phyloP scores from a whole-genome alignment of 768 basidiomycete species.

The Rhodocollybia butyracea region DNA sequence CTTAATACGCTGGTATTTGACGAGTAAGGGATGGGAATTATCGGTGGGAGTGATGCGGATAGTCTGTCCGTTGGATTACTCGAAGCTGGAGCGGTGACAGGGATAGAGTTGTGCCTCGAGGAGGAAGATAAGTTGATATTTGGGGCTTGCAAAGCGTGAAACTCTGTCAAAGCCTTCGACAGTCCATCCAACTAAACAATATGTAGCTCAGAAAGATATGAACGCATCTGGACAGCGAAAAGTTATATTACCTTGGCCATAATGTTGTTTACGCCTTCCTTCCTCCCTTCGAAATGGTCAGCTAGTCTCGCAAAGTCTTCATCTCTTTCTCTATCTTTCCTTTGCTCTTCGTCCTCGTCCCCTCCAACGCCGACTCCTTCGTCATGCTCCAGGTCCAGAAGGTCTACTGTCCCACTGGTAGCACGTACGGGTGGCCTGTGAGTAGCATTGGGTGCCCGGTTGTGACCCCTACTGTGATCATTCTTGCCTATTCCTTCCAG shows the following conservation, averaged over 20 bases:
- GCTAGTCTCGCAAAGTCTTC: constrained; percentile 68
- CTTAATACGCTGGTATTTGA: background rate
- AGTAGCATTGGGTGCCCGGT: constrained; percentile 6
- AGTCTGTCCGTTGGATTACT: background rate
- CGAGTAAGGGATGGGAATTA: background rate
- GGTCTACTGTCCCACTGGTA: constrained; percentile 4
- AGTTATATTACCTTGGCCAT: constrained; percentile 72
- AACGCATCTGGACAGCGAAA: background rate
- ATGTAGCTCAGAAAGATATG: constrained; percentile 8
- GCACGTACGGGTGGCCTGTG: background rate
- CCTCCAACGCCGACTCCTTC: constrained; percentile 6
- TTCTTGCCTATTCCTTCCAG: constrained; percentile 63
- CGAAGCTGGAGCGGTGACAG: constrained; percentile 7
- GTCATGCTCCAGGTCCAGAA: constrained; percentile 6
- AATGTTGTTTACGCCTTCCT: constrained; percentile 64
- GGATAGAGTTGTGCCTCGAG: constrained; percentile 24
- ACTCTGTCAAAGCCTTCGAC: constrained; percentile 44
- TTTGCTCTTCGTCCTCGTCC: constrained; percentile 39
- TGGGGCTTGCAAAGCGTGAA: constrained; percentile 47
- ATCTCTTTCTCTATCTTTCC: constrained; percentile 53
- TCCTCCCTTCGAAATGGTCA: constrained; percentile 66
- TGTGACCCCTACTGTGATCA: constrained; percentile 35
- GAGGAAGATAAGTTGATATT: constrained; percentile 38
- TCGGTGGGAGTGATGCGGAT: background rate
- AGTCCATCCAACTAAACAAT: constrained; percentile 53